A percentile compares a stretch with the other conserved stretches of the same genome.
Conservation (phyloP, 345 rosid species). For the Kandelia obovata region DNA sequence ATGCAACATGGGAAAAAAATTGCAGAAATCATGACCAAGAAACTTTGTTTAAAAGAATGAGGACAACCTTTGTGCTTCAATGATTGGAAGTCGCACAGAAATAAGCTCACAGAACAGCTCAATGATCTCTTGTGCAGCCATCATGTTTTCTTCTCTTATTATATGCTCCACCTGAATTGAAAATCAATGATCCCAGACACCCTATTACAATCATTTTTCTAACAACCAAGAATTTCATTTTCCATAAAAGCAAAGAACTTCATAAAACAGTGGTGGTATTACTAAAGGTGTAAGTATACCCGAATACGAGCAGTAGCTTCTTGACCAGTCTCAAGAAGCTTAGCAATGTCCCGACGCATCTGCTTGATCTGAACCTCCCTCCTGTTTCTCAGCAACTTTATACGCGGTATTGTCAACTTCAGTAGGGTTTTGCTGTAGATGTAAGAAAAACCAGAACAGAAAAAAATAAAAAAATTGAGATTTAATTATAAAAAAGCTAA, state of each 20-base stretch:
- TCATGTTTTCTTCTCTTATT: constrained; percentile 93
- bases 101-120: constrained; percentile 89
- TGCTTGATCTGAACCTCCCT: constrained; percentile 87
- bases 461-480: neutral
- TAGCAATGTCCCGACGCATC: constrained; percentile 91
- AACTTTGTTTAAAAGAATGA: too few relatives aligned
- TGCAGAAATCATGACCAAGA: too few relatives aligned
- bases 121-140: constrained; percentile 96
- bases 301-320: constrained; percentile 98
- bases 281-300: constrained; percentile 32
- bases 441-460: neutral
- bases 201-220: too few relatives aligned
- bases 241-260: too few relatives aligned
- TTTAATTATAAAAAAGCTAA: neutral
- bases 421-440: constrained; percentile 78
- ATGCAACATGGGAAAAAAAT: too few relatives aligned
- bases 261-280: neutral
- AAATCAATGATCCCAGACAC: neutral
- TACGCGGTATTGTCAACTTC: constrained; percentile 74
- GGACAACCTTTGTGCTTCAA: constrained; percentile 78
- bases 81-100: constrained; percentile 85
- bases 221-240: too few relatives aligned
- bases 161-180: constrained; percentile 82
- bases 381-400: constrained; percentile 82
- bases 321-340: constrained; percentile 97